A percentile compares a stretch with the other conserved stretches of the same genome.
These are phyloP conservation scores for Colletotrichum sp. DNA, from an alignment of 2,329 filamentous ascomycete genomes.

Conservation along the genomic window DNA sequence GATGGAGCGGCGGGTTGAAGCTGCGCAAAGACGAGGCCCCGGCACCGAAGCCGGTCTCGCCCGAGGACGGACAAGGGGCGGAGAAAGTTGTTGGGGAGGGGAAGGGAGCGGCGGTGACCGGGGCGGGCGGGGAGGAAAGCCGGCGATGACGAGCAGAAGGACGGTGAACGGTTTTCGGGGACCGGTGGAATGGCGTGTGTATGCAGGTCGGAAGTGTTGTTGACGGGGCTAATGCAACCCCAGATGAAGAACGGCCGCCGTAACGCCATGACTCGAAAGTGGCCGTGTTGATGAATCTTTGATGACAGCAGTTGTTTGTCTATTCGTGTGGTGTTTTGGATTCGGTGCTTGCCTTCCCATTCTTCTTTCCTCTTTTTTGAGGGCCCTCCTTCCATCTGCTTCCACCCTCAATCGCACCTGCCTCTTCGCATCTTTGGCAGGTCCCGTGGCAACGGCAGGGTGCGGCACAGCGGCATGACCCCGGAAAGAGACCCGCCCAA, in stretches of 20 bases:
- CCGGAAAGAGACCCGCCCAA: slow-evolving; percentile 4
- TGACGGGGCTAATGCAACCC: neutral
- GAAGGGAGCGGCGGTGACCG: slow-evolving; percentile 4
- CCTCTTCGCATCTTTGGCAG: neutral
- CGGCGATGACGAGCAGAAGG: neutral
- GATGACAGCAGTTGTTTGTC: neutral
- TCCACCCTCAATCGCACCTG: neutral
- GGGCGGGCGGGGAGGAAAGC: neutral
- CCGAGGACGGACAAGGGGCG: neutral
- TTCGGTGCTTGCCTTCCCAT: neutral
- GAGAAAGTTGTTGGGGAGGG: neutral
- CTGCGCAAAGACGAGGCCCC: slow-evolving; percentile 1
- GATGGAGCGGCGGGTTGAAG: slow-evolving; percentile 17
- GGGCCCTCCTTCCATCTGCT: neutral
- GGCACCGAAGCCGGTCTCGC: neutral
- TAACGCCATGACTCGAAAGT: neutral
- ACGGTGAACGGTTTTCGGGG: neutral
- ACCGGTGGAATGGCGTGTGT: neutral
- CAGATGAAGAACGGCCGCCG: neutral
- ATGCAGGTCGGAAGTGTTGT: neutral
- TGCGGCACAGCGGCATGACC: slow-evolving; percentile 1
- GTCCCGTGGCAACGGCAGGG: neutral
- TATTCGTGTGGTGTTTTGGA: neutral
- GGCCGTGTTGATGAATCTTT: neutral
- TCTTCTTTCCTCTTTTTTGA: neutral